These are phyloP conservation scores for Heliocybe sulcata DNA, from an alignment of 1,284 basidiomycete species.

Conservation along the genomic window DNA sequence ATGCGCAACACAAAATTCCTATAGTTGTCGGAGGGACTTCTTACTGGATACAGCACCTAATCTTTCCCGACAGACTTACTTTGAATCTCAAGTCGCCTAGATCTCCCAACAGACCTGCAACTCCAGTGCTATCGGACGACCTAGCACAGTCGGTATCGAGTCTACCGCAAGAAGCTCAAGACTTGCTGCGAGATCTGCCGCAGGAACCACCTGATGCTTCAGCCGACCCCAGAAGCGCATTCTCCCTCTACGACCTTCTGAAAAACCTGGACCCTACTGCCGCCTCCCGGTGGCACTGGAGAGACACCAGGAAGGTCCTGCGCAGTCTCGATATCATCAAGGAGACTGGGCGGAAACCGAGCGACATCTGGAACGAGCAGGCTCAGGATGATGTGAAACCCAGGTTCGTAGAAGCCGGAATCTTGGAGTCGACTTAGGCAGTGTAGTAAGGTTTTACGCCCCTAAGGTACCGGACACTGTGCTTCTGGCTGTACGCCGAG, in stretches of 20 bases:
- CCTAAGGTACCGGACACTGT: constrained; percentile 72
- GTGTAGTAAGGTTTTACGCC: not conserved
- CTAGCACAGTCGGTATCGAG: constrained; percentile 28
- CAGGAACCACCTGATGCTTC: constrained; percentile 41
- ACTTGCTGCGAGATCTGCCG: constrained; percentile 49
- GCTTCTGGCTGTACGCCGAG: constrained; percentile 90
- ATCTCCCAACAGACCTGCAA: constrained; percentile 8
- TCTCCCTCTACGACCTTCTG: constrained; percentile 64
- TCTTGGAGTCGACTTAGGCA: not conserved
- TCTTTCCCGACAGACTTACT: constrained; percentile 46
- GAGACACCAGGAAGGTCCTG: constrained; percentile 85
- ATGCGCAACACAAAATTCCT: constrained; percentile 58
- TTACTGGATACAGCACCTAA: constrained; percentile 95
- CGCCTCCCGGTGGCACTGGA: constrained; percentile 91
- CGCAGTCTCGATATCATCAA: constrained; percentile 78
- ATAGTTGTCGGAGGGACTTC: constrained; percentile 94
- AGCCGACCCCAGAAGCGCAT: constrained; percentile 45
- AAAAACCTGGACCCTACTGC: constrained; percentile 67
- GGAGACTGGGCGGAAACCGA: constrained; percentile 61
- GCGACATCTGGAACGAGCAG: constrained; percentile 65
- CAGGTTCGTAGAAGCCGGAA: constrained; percentile 30
- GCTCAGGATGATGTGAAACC: constrained; percentile 36
- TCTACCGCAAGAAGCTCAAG: constrained; percentile 40
- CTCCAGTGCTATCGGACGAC: constrained; percentile 20
- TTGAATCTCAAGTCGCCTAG: constrained; percentile 6